A percentile compares a stretch with the other conserved stretches of the same genome.
phyloP scores from a whole-genome alignment of 164 flowering plant genomes.

The Paratinospora sagittata region DNA sequence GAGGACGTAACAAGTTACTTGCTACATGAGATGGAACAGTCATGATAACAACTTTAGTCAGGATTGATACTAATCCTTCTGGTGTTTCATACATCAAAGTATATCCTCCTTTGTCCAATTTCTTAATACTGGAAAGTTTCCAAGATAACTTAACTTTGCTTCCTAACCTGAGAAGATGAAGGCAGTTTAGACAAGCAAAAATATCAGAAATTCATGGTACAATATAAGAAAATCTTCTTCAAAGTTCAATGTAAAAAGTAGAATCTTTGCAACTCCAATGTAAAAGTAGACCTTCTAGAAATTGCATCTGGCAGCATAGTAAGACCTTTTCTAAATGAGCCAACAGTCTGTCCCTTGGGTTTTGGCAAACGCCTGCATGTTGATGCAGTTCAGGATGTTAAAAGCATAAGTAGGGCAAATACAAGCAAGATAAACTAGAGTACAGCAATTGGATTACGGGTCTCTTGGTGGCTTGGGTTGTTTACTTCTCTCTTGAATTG shows the following conservation, averaged over 20 bases:
- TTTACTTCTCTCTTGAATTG: constrained; percentile 57
- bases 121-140: constrained; percentile 63
- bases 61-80: constrained; percentile 56
- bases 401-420: constrained; percentile 8
- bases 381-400: constrained; percentile 10
- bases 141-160: constrained; percentile 75
- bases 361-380: constrained; percentile 69
- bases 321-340: constrained; percentile 87
- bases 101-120: constrained; percentile 47
- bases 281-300: constrained; percentile 47
- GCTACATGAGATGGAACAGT: constrained; percentile 89
- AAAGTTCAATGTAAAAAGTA: neutral
- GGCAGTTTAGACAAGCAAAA: neutral
- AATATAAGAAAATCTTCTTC: neutral
- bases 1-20: constrained; percentile 61
- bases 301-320: constrained; percentile 83
- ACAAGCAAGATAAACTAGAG: constrained; percentile 4
- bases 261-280: too few relatives aligned
- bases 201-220: neutral
- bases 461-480: constrained; percentile 65
- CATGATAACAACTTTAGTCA: constrained; percentile 63
- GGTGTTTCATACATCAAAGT: constrained; percentile 81
- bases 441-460: constrained; percentile 43
- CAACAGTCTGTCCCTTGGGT: constrained; percentile 96
- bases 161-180: constrained; percentile 55